phyloP scores from a whole-genome alignment of 306 rosid species.

The Argentina anserina region DNA sequence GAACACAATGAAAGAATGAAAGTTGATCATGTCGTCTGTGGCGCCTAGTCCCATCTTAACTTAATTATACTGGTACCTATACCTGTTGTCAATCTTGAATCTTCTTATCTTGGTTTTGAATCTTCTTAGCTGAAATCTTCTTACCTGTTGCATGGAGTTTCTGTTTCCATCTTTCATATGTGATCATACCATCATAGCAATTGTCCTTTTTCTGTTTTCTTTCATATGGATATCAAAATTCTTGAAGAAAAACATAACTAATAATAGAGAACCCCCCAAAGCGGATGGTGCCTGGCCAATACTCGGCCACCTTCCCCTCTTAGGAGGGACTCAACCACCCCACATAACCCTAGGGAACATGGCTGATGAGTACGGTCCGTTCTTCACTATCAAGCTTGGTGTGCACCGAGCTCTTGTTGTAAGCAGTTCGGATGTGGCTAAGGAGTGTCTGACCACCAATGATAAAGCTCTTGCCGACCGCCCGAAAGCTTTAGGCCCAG shows the following conservation, averaged over 20 bases:
- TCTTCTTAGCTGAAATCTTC: too few species aligned
- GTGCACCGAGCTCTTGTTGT: not conserved
- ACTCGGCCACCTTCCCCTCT: not conserved
- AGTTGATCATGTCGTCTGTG: too few species aligned
- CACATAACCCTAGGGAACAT: not conserved
- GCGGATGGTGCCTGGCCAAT: not conserved
- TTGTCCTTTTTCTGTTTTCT: too few species aligned
- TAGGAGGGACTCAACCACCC: not conserved
- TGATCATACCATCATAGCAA: too few species aligned
- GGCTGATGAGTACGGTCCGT: not conserved
- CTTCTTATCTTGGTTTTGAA: too few species aligned
- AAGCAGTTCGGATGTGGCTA: not conserved
- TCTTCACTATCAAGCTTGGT: not conserved
- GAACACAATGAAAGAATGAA: too few species aligned
- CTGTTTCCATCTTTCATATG: too few species aligned
- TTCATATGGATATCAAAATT: too few species aligned
- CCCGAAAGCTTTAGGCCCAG: not conserved
- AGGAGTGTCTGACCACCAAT: not conserved
- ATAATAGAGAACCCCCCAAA: not conserved
- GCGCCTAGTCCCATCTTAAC: too few species aligned
- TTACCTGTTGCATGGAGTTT: too few species aligned
- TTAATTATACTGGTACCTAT: too few species aligned
- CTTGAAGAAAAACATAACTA: not conserved
- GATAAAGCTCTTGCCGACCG: not conserved
- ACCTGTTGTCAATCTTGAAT: too few species aligned